Conservation (phyloP, 2,329 filamentous ascomycete genomes). For the Fusarium hostae region DNA sequence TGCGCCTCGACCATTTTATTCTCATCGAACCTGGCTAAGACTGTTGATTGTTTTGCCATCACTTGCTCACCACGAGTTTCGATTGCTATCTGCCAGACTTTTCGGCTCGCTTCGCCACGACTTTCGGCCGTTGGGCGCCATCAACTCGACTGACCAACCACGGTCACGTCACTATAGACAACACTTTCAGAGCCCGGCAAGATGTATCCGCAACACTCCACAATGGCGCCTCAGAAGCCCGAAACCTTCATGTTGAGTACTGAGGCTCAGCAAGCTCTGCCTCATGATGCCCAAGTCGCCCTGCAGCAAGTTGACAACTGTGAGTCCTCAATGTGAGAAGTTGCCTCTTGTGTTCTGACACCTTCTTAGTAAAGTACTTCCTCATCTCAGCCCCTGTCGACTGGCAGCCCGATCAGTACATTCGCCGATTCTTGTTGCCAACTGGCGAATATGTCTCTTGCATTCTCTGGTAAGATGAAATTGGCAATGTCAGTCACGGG, state of each 20-base stretch:
- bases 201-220: conserved; percentile 86
- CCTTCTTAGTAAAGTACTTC: conserved; percentile 90
- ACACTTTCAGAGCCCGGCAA: conserved; percentile 43
- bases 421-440: conserved; percentile 91
- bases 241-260: conserved; percentile 99
- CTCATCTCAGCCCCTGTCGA: conserved; percentile 98
- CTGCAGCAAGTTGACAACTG: conserved; percentile 98
- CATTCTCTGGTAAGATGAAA: conserved; percentile 76
- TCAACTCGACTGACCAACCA: conserved; percentile 39
- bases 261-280: conserved; percentile 95
- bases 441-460: conserved; percentile 99
- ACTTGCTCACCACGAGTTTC: conserved; percentile 4
- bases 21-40: conserved; percentile 15
- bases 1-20: conserved; percentile 48
- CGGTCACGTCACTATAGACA: conserved; percentile 45
- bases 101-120: conserved; percentile 23
- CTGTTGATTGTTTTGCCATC: conserved; percentile 10
- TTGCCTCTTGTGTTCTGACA: conserved; percentile 22
- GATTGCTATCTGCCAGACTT: conserved; percentile 29
- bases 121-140: conserved; percentile 32
- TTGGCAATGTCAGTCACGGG: not conserved
- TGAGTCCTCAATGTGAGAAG: conserved; percentile 59
- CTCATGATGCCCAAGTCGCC: conserved; percentile 95
- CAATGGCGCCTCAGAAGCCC: conserved; percentile 94
- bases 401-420: conserved; percentile 97